Evolutionary conservation across 345 rosid genomes (phyloP).

Genomic region (Hibiscus syriacus): DNA sequence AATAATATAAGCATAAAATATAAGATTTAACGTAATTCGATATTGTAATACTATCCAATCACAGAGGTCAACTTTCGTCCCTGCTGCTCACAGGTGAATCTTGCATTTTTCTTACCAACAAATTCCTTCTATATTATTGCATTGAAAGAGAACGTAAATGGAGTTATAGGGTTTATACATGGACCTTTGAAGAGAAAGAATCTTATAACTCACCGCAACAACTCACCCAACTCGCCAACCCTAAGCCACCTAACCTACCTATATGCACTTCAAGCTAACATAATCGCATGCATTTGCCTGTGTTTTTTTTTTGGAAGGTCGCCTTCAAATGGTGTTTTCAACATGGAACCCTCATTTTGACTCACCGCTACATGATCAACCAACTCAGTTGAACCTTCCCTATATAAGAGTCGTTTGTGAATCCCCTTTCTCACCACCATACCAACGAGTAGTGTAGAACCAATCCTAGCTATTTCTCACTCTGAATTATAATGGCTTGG

Average conservation of each 20-base stretch:
- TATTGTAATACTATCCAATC: too few species aligned
- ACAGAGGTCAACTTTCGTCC: too few species aligned
- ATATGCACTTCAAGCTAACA: neutral
- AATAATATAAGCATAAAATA: too few species aligned
- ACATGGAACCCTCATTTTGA: slow-evolving; percentile 7
- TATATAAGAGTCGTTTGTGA: slow-evolving; percentile 18
- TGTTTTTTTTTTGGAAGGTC: neutral
- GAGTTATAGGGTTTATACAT: too few species aligned
- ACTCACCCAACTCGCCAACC: neutral
- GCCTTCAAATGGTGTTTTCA: neutral
- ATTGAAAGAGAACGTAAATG: neutral
- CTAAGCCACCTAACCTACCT: neutral
- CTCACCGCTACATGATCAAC: slow-evolving; percentile 28
- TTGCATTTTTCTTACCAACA: too few species aligned
- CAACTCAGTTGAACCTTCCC: slow-evolving; percentile 11
- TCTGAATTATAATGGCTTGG: slow-evolving; percentile 28
- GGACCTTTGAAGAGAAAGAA: neutral
- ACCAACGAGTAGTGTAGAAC: too few species aligned
- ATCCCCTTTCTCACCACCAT: slow-evolving; percentile 7
- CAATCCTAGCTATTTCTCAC: neutral
- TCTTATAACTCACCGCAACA: neutral
- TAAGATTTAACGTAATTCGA: too few species aligned
- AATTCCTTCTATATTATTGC: too few species aligned
- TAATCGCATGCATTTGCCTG: too few species aligned
- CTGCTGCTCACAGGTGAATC: too few species aligned